A percentile compares a stretch with the other conserved stretches of the same genome.
These are phyloP conservation scores for Prunus yedoensis DNA, from an alignment of 331 rosid species.

Conservation along the genomic window DNA sequence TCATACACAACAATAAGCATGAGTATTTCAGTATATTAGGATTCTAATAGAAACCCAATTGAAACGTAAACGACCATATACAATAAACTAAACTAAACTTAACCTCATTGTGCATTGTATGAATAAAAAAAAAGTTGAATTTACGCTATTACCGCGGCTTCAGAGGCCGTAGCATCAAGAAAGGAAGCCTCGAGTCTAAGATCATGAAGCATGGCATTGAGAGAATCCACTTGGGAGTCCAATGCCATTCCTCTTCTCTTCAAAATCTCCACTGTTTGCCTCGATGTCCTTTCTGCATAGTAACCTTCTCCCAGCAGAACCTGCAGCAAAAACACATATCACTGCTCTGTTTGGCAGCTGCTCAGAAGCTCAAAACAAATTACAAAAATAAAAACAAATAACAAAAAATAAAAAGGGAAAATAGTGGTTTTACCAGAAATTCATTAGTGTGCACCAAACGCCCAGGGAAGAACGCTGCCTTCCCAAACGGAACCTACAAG, in stretches of 20 bases:
- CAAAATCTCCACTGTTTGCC: conserved; percentile 75
- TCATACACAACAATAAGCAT: not conserved
- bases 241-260: conserved; percentile 65
- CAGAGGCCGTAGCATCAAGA: conserved; percentile 56
- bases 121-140: not conserved
- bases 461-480: conserved; percentile 92
- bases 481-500: conserved; percentile 86
- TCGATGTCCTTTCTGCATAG: conserved; percentile 74
- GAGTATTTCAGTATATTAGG: not conserved
- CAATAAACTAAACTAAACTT: not conserved
- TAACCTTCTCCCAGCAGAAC: conserved; percentile 92
- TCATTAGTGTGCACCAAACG: conserved; percentile 90
- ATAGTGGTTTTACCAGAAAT: conserved; percentile 50
- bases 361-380: not conserved
- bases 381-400: not conserved
- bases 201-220: conserved; percentile 60
- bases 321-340: conserved; percentile 33
- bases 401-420: not conserved
- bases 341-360: not conserved
- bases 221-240: conserved; percentile 67
- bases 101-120: not conserved
- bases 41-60: not conserved
- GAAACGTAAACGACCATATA: not conserved
- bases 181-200: conserved; percentile 64
- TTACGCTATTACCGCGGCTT: conserved; percentile 49